Evolutionary conservation across 805 yeast genomes (phyloP).

Genomic region (Danielozyma ontarioensis): DNA sequence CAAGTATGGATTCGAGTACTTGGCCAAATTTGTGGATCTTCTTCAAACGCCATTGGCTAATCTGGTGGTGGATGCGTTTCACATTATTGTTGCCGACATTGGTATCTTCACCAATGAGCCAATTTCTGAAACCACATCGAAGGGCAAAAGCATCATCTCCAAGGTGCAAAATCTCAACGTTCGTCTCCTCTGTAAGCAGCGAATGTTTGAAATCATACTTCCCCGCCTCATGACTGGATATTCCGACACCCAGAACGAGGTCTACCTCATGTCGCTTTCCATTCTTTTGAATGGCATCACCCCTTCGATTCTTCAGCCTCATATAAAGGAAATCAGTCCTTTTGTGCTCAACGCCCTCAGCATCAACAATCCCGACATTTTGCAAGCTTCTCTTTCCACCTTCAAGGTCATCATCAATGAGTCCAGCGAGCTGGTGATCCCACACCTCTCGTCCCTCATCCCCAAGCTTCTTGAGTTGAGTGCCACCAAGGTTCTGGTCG

Average conservation of each 20-base stretch:
- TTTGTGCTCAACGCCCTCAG: slow-evolving; percentile 61
- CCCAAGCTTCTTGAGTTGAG: slow-evolving; percentile 46
- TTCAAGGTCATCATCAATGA: slow-evolving; percentile 51
- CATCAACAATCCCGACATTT: slow-evolving; percentile 43
- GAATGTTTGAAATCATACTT: slow-evolving; percentile 57
- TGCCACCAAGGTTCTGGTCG: slow-evolving; percentile 10
- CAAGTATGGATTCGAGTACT: slow-evolving; percentile 18
- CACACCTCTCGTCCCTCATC: slow-evolving; percentile 52
- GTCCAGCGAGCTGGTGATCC: slow-evolving; percentile 45
- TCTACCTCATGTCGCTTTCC: slow-evolving; percentile 63
- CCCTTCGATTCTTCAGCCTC: slow-evolving; percentile 56
- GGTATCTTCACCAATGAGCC: slow-evolving; percentile 48
- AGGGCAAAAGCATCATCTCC: slow-evolving; percentile 28
- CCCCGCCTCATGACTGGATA: slow-evolving; percentile 51
- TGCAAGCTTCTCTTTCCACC: slow-evolving; percentile 58
- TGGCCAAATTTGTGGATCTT: slow-evolving; percentile 14
- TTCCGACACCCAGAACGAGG: slow-evolving; percentile 31
- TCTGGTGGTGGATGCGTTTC: slow-evolving; percentile 48
- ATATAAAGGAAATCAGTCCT: slow-evolving; percentile 62
- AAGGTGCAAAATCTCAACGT: slow-evolving; percentile 53
- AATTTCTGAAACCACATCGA: slow-evolving; percentile 9
- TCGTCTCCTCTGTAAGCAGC: slow-evolving; percentile 73
- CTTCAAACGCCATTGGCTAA: slow-evolving; percentile 25
- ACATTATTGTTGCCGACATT: slow-evolving; percentile 63
- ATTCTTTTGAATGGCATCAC: slow-evolving; percentile 62